These are phyloP conservation scores for Penicillium verhagenii DNA, from an alignment of 495 filamentous ascomycete genomes.

Conservation along the genomic window DNA sequence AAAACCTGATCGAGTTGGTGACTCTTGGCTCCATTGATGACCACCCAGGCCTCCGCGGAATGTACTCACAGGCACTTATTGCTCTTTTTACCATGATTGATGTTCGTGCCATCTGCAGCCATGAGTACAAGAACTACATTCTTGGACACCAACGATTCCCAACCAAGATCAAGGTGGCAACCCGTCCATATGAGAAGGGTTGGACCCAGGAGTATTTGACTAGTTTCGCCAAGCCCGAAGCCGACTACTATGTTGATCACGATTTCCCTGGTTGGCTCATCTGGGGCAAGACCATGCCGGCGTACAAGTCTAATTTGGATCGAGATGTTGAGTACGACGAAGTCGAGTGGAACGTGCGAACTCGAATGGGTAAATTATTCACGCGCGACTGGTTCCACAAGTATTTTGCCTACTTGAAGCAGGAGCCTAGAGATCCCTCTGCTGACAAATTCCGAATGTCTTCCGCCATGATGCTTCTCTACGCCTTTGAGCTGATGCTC, in stretches of 20 bases:
- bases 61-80: constrained; percentile 78
- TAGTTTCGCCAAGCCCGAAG: constrained; percentile 74
- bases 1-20: constrained; percentile 80
- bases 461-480: constrained; percentile 78
- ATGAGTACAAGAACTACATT: constrained; percentile 83
- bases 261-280: constrained; percentile 98
- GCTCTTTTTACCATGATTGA: constrained; percentile 80
- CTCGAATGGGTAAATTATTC: constrained; percentile 76
- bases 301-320: constrained; percentile 65
- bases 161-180: constrained; percentile 71
- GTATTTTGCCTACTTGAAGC: constrained; percentile 91
- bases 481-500: constrained; percentile 84
- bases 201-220: constrained; percentile 78
- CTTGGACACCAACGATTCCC: constrained; percentile 69
- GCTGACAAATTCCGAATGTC: constrained; percentile 88
- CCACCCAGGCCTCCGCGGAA: constrained; percentile 78
- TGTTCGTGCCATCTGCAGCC: constrained; percentile 78
- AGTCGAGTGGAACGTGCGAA: constrained; percentile 70
- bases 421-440: constrained; percentile 83
- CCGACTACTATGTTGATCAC: constrained; percentile 84
- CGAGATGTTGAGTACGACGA: constrained; percentile 79
- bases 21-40: constrained; percentile 81
- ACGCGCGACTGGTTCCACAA: constrained; percentile 81
- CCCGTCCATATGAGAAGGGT: constrained; percentile 65
- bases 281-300: constrained; percentile 83